These are phyloP conservation scores for Leavenworthia alabamica DNA, from an alignment of 345 rosid genomes.

Conservation along the genomic window DNA sequence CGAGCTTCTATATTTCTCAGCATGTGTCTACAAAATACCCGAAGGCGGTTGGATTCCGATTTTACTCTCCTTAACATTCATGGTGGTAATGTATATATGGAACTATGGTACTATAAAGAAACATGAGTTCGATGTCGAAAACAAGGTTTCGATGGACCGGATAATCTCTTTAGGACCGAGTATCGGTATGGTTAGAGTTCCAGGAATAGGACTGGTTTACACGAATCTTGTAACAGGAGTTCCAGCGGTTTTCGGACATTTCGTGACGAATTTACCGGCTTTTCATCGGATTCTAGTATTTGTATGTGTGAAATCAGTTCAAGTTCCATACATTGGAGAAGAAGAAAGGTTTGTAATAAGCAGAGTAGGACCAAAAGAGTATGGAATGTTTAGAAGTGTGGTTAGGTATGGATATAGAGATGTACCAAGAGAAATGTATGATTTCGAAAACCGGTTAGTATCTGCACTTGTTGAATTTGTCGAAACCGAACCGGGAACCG, in stretches of 20 bases:
- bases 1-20: slow-evolving; percentile 63
- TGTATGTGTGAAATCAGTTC: slow-evolving; percentile 73
- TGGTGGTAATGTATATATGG: slow-evolving; percentile 72
- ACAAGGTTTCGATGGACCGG: slow-evolving; percentile 69
- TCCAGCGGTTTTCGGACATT: slow-evolving; percentile 82
- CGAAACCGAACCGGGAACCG: slow-evolving; percentile 30
- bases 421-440: slow-evolving; percentile 58
- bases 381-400: slow-evolving; percentile 76
- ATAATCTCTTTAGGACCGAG: slow-evolving; percentile 64
- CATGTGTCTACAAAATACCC: slow-evolving; percentile 55
- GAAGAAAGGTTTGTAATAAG: slow-evolving; percentile 61
- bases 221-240: slow-evolving; percentile 62
- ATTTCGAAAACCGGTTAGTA: slow-evolving; percentile 57
- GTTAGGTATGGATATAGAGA: slow-evolving; percentile 83
- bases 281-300: slow-evolving; percentile 74
- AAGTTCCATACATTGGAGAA: slow-evolving; percentile 57
- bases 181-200: slow-evolving; percentile 78
- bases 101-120: slow-evolving; percentile 78
- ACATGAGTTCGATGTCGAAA: slow-evolving; percentile 63
- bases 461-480: slow-evolving; percentile 45
- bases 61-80: slow-evolving; percentile 44
- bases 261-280: slow-evolving; percentile 73
- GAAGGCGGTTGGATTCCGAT: slow-evolving; percentile 88
- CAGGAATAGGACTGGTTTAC: slow-evolving; percentile 77
- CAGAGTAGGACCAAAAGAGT: slow-evolving; percentile 67